Base-by-base conservation (phyloP, 2,329 filamentous ascomycete species). In the Orbilia oligospora region DNA sequence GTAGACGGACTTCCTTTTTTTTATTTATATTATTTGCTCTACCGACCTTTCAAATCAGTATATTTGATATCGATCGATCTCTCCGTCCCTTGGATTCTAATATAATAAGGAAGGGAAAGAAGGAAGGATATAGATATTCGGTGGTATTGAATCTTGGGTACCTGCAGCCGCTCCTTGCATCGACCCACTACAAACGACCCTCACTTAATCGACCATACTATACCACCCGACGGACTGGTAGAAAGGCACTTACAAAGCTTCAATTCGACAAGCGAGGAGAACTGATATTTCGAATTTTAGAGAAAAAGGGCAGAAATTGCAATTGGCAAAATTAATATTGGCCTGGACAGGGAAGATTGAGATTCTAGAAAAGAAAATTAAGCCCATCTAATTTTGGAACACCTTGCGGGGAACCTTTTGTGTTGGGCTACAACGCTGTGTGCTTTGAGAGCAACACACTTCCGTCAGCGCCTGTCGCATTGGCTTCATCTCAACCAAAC, bases 211-310 rank as follows among this genome's bases (percentile, higher is more conserved):
- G 20, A 49, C 49, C 18, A 12, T 9, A 41, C 38, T 41, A 41
- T 41, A 44, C 33, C 41, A 65, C 14, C 61, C 49, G 70, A 73
- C 53, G 70, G 51, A 41, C 70, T 36, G 70, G 63, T 73, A 73
- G 49, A 61, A 51, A 30, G 44, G 38, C 33, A 22, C 24, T 33
- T 12, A 18, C 9, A 36, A 5, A 30, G 27, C 51, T 36, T 33
- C 18, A n/a, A 55, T 58, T 58, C 53, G 53, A 58, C 53, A 38
- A 36, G 24, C 51, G 36, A 48, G 61, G 61, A 65, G 46, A 24
- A 20, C 1, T 4, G 9, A 14, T 20, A 58, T 46, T 64, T 33
- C 14, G 18, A 33, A 48, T 58, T 22, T 30, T 3, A 30, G 6
- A 30, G 3, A 30, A 18, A 22, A 58, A 20, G n/a, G 51, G 22